Base-by-base conservation (phyloP, 2,329 filamentous ascomycete genomes). In the Claviceps africana region DNA sequence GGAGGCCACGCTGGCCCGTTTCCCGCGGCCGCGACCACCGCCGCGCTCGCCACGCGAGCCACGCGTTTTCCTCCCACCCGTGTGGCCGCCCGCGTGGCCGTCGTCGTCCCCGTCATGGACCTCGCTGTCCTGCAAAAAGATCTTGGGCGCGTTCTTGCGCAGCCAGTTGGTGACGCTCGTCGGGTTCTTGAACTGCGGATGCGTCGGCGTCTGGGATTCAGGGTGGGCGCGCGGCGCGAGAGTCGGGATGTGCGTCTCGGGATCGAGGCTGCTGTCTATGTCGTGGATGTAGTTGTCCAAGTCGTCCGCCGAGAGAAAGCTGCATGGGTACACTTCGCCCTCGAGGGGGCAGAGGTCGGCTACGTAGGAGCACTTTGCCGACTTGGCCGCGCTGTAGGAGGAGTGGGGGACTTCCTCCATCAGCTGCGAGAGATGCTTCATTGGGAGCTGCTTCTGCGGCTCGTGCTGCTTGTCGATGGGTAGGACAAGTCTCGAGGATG, bases 141-240 rank as follows among this genome's bases (percentile, higher is more conserved):
- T 83, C 65, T 91, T 83, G 3, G 89, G 86, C 54, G 88, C 83
- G 67, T 95, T 78, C 63, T 88, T 83, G 56, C 88, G 80, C 13
- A 98, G 78, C 93, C 93, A 98, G 67, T 94, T 96, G 71, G 95
- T 94, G 3, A 95, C 90, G 54, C 87, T 94, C 43, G 88, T 86
- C 0, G 90, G 89, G 65, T 97, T 97, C 59, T 74, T 72, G 43
- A 73, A 65, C 45, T 70, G 58, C 61, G 68, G 60, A 67, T 72
- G 61, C 47, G 67, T 61, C 59, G 64, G 68, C 51, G 63, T 67
- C 53, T 65, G 64, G 25, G 62, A 61, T 51, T 64, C 64, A 19
- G 66, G 63, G 33, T 70, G 59, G 56, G 70, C 70, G 43, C 72
- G 70, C 5, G 78, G 76, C 11, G 79, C 78, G 40, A 81, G 69